Percentiles rank a stretch among this genome's conserved stretches.
These are phyloP conservation scores for Coffea humblotiana DNA, from an alignment of 305 asterid genomes.

Conservation along the genomic window DNA sequence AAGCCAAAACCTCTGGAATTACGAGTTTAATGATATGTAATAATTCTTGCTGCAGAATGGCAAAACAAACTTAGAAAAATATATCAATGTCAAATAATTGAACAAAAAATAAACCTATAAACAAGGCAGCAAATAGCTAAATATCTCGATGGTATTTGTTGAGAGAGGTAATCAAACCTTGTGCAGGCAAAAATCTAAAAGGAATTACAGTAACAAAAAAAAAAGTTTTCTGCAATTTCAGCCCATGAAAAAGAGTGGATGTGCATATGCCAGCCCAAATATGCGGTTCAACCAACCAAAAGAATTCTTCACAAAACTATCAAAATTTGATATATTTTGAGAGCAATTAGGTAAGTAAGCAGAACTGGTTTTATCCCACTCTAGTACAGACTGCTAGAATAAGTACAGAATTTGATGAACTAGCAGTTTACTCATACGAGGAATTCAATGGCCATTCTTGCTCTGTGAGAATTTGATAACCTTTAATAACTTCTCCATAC, in stretches of 20 bases:
- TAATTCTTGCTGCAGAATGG: constrained; percentile 54
- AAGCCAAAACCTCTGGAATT: constrained; percentile 92
- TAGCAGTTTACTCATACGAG: neutral
- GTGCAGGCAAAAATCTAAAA: neutral
- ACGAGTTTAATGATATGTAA: constrained; percentile 66
- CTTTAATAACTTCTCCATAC: constrained; percentile 77
- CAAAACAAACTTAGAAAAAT: neutral
- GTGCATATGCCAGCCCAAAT: neutral
- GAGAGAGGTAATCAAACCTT: neutral
- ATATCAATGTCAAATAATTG: neutral
- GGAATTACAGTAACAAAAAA: neutral
- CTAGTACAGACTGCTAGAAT: neutral
- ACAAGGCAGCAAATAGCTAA: neutral
- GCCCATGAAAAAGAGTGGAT: neutral
- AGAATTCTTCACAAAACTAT: neutral
- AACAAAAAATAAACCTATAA: neutral
- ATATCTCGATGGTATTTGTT: neutral
- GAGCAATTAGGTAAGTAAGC: neutral
- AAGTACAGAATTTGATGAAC: neutral
- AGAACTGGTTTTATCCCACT: no score
- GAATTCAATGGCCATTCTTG: neutral
- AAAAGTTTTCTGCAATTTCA: neutral
- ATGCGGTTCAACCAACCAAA: neutral
- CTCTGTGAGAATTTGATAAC: constrained; percentile 34
- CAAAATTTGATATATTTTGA: neutral